Evolutionary conservation across 2,329 filamentous ascomycete genomes (phyloP).

Genomic region (Aspergillus calidoustus): DNA sequence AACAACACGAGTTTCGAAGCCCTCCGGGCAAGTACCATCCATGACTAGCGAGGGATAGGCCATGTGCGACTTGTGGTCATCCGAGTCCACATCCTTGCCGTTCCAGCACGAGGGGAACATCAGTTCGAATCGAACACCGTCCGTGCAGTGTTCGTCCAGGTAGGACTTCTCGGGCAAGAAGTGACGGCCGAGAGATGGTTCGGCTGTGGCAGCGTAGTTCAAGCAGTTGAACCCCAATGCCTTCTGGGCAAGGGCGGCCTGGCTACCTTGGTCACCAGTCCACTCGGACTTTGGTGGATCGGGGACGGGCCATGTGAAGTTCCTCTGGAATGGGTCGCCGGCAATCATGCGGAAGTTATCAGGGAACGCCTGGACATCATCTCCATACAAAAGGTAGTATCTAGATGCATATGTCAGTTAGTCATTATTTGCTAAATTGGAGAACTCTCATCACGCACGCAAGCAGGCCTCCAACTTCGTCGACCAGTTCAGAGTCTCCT

Average conservation of each 20-base stretch:
- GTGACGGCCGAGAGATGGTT: conserved; percentile 80
- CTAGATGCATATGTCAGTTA: conserved; percentile 47
- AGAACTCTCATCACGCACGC: conserved; percentile 64
- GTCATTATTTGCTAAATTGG: not conserved
- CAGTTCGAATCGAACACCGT: conserved; percentile 81
- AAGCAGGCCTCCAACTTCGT: conserved; percentile 80
- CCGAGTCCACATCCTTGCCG: conserved; percentile 63
- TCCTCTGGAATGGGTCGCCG: conserved; percentile 69
- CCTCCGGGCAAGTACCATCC: conserved; percentile 73
- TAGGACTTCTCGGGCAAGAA: conserved; percentile 78
- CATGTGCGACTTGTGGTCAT: conserved; percentile 67
- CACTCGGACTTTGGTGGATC: conserved; percentile 73
- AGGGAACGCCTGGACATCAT: conserved; percentile 73
- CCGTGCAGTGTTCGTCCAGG: conserved; percentile 78
- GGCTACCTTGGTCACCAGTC: conserved; percentile 67
- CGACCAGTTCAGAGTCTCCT: conserved; percentile 69
- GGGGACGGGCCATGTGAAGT: conserved; percentile 71
- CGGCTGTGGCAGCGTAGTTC: conserved; percentile 70
- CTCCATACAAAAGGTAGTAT: conserved; percentile 81
- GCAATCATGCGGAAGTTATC: conserved; percentile 80
- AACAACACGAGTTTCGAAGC: conserved; percentile 69
- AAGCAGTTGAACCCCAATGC: conserved; percentile 95
- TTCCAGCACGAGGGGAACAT: conserved; percentile 94
- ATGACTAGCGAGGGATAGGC: conserved; percentile 79
- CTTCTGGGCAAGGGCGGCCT: conserved; percentile 74